Evolutionary conservation across 441 rosid species (phyloP).

Genomic region (Pelargonium myrrhifolium): DNA sequence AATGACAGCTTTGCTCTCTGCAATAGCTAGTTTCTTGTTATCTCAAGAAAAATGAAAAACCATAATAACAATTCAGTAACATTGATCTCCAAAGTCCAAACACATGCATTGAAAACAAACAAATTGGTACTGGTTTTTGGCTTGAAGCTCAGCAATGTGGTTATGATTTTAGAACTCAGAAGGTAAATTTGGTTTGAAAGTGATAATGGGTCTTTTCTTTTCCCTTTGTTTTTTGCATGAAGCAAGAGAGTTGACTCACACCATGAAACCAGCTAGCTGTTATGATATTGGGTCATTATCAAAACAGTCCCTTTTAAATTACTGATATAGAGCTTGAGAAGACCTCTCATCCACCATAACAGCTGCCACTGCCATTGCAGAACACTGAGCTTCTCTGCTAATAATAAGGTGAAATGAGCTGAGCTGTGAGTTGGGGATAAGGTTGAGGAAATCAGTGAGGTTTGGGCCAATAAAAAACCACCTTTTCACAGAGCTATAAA

Average conservation of each 20-base stretch:
- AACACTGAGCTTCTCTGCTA: conserved; percentile 15
- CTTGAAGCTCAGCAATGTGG: no score
- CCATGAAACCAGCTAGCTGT: conserved; percentile 2
- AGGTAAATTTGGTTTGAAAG: no score
- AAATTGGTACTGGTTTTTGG: no score
- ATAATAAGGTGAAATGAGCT: conserved; percentile 20
- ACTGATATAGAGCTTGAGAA: conserved; percentile 5
- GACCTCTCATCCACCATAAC: conserved; percentile 1
- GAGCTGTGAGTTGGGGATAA: conserved; percentile 29
- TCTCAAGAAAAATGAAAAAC: no score
- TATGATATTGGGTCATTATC: conserved; percentile 1
- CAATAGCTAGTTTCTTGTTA: no score
- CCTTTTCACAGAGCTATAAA: conserved; percentile 18
- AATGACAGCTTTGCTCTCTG: background rate
- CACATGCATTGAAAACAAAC: no score
- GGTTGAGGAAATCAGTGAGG: conserved; percentile 43
- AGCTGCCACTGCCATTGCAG: background rate
- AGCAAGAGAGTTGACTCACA: background rate
- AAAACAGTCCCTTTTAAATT: background rate
- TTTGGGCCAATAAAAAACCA: conserved; percentile 25
- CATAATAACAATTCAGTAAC: no score
- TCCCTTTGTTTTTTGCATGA: background rate
- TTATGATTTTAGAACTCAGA: no score
- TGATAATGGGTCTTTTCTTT: background rate
- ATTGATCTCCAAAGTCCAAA: no score